Evolutionary conservation across 2,329 filamentous ascomycete genomes (phyloP), one percentile per base, ranked within the genome.

Genomic region (Cladophialophora chaetospira): DNA sequence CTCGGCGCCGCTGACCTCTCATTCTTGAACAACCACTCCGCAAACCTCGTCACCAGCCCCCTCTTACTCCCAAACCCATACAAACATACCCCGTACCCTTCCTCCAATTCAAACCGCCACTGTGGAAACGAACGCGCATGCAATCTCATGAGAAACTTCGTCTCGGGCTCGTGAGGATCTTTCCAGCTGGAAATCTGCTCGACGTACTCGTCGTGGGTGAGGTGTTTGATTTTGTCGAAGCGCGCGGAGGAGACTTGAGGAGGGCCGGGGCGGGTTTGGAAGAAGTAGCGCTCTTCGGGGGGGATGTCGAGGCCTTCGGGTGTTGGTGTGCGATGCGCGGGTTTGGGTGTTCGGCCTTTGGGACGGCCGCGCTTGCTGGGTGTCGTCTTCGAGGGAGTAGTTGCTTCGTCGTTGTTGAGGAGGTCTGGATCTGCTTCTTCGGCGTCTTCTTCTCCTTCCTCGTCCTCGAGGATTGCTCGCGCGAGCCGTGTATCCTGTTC

Each of bases 21-120:
- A 19, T 71, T 72, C 49, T 79, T 72, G 67, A 89, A 83, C 11
- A 89, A 68, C 71, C 89, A 83, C 54, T 84, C 82, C 0, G 90
- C 91, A 70, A 96, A 95, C 40, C 82, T 79, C 58, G 87, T 84
- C 8, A 93, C 78, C 1, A 97, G 81, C 2, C 78, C 75, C 29
- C 89, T 82, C 73, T 99, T 99, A 2, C 91, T 96, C 0, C 94
- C 94, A 70, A 91, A 96, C 26, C 94, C 94, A 70, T 95, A 97
- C 0, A 97, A 75, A 69, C 94, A 96, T 49, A 97, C 78, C 67
- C 89, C 91, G 77, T 96, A 97, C 19, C 86, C 86, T 70, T 96
- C 85, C 4, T 85, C 80, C 13, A 97, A 81, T 75, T 99, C 94
- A 70, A 97, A 97, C 0, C 82, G 76, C 94, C 94, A 99, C 70